Conservation (phyloP, 495 filamentous ascomycete genomes). For the Monascus purpureus region DNA sequence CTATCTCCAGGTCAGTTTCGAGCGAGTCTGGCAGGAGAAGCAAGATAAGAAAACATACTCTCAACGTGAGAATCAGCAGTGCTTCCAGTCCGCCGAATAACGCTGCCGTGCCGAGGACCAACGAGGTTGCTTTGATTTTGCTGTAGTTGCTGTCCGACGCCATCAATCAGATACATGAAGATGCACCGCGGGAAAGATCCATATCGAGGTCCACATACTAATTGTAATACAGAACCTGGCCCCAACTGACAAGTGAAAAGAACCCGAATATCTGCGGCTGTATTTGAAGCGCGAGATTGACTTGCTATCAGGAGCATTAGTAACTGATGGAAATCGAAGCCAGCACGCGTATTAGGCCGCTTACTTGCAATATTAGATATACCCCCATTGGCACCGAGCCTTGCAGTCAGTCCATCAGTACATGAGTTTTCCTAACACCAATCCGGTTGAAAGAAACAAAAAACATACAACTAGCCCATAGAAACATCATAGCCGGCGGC, state of each 20-base stretch:
- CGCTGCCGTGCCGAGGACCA: slow-evolving; percentile 24
- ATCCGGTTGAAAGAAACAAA: slow-evolving; percentile 1
- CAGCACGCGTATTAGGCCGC: neutral
- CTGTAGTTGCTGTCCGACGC: slow-evolving; percentile 30
- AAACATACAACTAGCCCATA: slow-evolving; percentile 53
- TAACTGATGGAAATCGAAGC: neutral
- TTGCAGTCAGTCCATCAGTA: slow-evolving; percentile 6
- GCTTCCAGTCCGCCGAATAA: slow-evolving; percentile 46
- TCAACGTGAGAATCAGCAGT: slow-evolving; percentile 48
- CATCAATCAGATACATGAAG: neutral
- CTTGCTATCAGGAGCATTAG: too few species aligned
- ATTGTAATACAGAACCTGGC: slow-evolving; percentile 49
- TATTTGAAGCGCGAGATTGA: slow-evolving; percentile 62
- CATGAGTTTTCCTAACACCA: neutral
- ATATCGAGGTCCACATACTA: slow-evolving; percentile 32
- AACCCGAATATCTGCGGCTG: slow-evolving; percentile 58
- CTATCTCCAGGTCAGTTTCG: slow-evolving; percentile 12
- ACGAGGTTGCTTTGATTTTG: slow-evolving; percentile 29
- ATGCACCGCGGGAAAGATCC: neutral
- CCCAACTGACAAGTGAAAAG: slow-evolving; percentile 53
- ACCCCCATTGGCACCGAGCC: slow-evolving; percentile 40
- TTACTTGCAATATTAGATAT: slow-evolving; percentile 37
- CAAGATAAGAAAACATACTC: slow-evolving; percentile 21
- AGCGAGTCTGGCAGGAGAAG: neutral
- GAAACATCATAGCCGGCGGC: slow-evolving; percentile 58